A percentile compares a stretch with the other conserved stretches of the same genome.
Evolutionary conservation across 129 eudicot species (phyloP).

Genomic region (Smallanthus sonchifolius): DNA sequence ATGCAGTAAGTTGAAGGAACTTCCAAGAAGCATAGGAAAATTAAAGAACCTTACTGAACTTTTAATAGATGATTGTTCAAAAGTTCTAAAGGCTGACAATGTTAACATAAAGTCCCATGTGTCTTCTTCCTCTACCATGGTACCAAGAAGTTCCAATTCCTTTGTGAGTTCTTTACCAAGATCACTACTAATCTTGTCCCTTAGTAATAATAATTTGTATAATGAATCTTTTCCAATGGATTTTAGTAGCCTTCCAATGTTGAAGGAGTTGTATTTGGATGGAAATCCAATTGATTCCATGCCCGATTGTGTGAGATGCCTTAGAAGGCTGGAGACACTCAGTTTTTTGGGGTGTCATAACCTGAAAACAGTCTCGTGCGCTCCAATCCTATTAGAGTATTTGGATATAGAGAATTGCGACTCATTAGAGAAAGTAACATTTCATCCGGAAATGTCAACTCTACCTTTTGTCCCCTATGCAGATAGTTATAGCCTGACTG

Average conservation of each 20-base stretch:
- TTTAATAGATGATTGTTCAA: neutral
- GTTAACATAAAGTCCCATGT: neutral
- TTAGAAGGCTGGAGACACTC: neutral
- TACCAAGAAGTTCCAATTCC: neutral
- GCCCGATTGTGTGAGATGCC: constrained; percentile 21
- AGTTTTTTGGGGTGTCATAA: neutral
- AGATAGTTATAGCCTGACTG: neutral
- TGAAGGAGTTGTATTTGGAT: neutral
- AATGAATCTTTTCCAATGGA: constrained; percentile 12
- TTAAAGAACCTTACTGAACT: neutral
- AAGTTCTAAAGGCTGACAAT: neutral
- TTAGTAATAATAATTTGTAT: constrained; percentile 3
- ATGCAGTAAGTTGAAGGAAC: constrained; percentile 5
- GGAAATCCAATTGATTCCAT: constrained; percentile 20
- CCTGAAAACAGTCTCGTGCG: constrained; percentile 3
- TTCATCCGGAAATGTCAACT: constrained; percentile 7
- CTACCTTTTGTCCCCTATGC: no score
- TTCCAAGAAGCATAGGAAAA: constrained; percentile 19
- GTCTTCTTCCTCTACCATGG: neutral
- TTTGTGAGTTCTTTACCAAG: neutral
- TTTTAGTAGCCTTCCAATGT: constrained; percentile 14
- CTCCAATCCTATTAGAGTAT: neutral
- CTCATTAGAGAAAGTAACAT: neutral
- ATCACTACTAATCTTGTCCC: constrained; percentile 11
- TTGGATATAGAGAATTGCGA: neutral